Percentiles rank a stretch among this genome's conserved stretches.
phyloP scores from a whole-genome alignment of 1,284 basidiomycete genomes.

The Phellopilus nigrolimitatus region DNA sequence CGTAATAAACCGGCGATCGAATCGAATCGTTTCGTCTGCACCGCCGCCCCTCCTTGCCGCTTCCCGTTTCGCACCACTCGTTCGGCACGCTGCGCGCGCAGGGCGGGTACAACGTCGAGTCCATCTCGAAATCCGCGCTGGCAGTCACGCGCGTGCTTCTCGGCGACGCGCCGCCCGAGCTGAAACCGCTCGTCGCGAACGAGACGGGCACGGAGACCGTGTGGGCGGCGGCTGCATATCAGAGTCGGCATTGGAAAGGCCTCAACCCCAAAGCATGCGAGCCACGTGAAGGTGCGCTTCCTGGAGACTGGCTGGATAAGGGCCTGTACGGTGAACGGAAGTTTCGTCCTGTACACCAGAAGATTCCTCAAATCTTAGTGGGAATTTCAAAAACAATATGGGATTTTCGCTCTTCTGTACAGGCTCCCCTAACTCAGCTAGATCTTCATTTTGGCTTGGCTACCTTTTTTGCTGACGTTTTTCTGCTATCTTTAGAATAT shows the following conservation, averaged over 20 bases:
- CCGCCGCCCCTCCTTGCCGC: no score
- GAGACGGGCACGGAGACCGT: conserved; percentile 83
- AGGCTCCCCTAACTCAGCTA: no score
- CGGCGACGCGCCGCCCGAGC: conserved; percentile 77
- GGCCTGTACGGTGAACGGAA: no score
- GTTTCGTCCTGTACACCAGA: no score
- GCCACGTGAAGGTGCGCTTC: conserved; percentile 63
- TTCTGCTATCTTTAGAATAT: conserved; percentile 37
- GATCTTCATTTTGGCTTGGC: no score
- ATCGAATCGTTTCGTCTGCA: no score
- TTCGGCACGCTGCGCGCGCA: conserved; percentile 30
- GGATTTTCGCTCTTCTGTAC: no score
- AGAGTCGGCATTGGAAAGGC: conserved; percentile 88
- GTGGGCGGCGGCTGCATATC: conserved; percentile 79
- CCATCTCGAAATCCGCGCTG: conserved; percentile 82
- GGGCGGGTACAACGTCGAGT: conserved; percentile 95
- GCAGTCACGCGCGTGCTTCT: conserved; percentile 84
- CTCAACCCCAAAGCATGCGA: conserved; percentile 76
- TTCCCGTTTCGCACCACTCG: no score
- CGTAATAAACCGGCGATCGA: no score
- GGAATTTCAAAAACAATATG: no score
- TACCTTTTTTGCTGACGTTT: not conserved
- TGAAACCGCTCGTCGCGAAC: conserved; percentile 67
- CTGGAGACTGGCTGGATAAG: no score
- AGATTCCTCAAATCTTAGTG: no score